Base-by-base conservation (phyloP, 305 asterid genomes). In the Striga hermonthica region DNA sequence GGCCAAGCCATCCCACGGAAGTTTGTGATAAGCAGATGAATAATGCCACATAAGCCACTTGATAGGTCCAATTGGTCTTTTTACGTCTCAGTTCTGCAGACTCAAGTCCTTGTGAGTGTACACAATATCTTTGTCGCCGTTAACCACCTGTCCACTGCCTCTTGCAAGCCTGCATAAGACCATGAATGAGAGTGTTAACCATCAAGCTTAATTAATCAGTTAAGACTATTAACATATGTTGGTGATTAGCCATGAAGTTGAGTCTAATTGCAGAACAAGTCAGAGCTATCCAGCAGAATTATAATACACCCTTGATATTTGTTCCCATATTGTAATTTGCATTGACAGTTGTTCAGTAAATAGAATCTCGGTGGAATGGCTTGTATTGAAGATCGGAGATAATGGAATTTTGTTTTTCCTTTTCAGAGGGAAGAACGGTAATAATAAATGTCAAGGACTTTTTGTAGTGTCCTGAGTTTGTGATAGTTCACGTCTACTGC, bases 81-180 rank as follows among this genome's bases (percentile, higher is more conserved):
- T 6, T 48, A 48, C 54, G 50, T 31, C 59, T 77, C 72, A 77
- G 48, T 75, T 70, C 76, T 71, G 56, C 48, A 66, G 66, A 14
- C 68, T 68, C 57, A 93, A 79, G 75, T 88, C 95, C 81, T 78
- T 94, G 87, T 94, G 97, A 13, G 90, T 90, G 79, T 94, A 94
- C 49, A 77, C 71, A 3, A 94, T 70, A 47, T 68, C 88, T 80
- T 80, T 85, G 53, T 94, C 99, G 31, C 96, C 93, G 60, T 88
- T 80, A 70, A 94, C 99, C 58, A 94, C 89, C 61, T 94, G 95
- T 3, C 99, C 99, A 66, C 68, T 80, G 72, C 99, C 99, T 80
- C 95, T 84, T 43, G 87, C 99, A 67, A 93, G 69, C 99, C 99
- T 93, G 72, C 71, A 76, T 34, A 10, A 68, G 13, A 67, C 52